Evolutionary conservation across 1,284 basidiomycete genomes (phyloP), one percentile per base, ranked within the genome.

Genomic region (Volvariella surrecta): DNA sequence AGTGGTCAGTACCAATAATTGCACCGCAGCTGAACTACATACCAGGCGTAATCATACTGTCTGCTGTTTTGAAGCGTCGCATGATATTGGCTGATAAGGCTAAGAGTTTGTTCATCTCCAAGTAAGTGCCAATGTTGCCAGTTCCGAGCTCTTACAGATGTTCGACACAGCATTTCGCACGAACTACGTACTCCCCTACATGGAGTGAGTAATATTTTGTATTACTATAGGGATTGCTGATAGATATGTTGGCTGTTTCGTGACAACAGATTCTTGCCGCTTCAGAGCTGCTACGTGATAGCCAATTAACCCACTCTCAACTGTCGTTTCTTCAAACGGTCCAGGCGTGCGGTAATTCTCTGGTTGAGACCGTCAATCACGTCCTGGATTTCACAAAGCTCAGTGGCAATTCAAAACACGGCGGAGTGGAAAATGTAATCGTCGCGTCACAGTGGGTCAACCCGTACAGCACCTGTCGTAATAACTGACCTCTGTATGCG

Each of bases 331-430:
- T 97, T 44, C 84, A 90, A 55, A 93, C 90, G 0, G 83, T 90
- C 1, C 82, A 89, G 58, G 87, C 86, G n/a, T 90, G 88, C 53
- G 86, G 86, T 13, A 88, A 82, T 15, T 89, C 86, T 1, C 70
- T 89, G 2, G 83, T 87, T 11, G 87, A 89, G 63, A 89, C 87
- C 2, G 93, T 98, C 46, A 97, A 97, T 58, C 94, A 98, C 55
- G 94, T 98, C 4, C 71, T 98, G 30, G 94, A 97, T 61, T 97
- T 95, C 58, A 96, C 93, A 28, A 97, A 97, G 59, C 73, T 96
- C 16, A 93, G 88, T 55, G 91, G 92, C n/a, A 86, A 85, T 51
- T 70, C 81, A 32, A 89, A 87, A 58, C 70, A 76, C 2, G 83
- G 82, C 31, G 82, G 79, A 39, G 79, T 81, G 4, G 84, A 85